Evolutionary conservation across 2,329 filamentous ascomycete genomes (phyloP), one percentile per base, ranked within the genome.

Genomic region (Beauveria rudraprayagi): DNA sequence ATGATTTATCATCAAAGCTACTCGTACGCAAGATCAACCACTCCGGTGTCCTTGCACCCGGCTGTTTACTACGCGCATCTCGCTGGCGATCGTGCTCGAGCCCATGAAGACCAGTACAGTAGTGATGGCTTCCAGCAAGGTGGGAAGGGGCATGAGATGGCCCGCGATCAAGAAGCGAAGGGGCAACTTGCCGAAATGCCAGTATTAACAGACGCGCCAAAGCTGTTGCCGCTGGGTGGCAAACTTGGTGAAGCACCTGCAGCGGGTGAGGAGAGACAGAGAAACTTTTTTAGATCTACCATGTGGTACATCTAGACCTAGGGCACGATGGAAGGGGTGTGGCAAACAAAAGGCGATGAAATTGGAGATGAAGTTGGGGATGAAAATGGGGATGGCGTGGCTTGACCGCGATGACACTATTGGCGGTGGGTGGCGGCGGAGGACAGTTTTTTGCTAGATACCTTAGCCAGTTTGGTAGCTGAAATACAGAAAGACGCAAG

Each of bases 61-160:
- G 92, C 94, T 0, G 88, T 97, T 0, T 99, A 99, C 80, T 99
- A 99, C 67, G 92, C 95, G 0, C 94, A 99, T 74, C 76, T 99
- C 65, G 92, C 92, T 40, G 88, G 91, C 9, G 85, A 86, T 62
- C 90, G 94, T 55, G 91, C 90, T 22, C 86, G 86, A 59, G 79
- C 86, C 3, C 94, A 99, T 65, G 87, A 93, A 68, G 72, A 79
- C 62, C 66, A 76, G 3, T 69, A 76, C 0, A 70, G 77, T 0
- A 80, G 77, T 17, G 75, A 77, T 16, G 75, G 81, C 68, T 70
- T 77, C 71, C 66, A 73, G 56, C 66, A 72, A 56, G 76, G 77
- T 11, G 72, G 76, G 48, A 79, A 80, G 66, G 77, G 75, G 1
- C 74, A 75, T 19, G 75, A 77, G 62, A 67, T 76, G 65, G 67